Evolutionary conservation across 2,329 filamentous ascomycete species (phyloP), one percentile per base, ranked within the genome.

Genomic region (Fusarium sp.): DNA sequence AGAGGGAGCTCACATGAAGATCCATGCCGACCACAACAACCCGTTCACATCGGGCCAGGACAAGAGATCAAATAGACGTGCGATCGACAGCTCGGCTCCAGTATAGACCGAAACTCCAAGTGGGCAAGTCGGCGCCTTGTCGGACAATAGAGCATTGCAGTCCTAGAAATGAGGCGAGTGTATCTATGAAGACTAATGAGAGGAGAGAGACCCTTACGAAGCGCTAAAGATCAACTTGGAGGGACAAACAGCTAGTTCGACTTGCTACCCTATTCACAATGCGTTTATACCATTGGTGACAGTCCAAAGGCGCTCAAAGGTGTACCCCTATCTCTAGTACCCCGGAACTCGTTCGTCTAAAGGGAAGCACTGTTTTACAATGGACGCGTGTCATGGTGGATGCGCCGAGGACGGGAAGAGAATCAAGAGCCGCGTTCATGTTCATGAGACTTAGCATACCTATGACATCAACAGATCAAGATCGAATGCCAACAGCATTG

Each of bases 1-100:
- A 27, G 46, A 44, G 51, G 46, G 46, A 33, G 23, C n/a, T 42
- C n/a, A 59, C n/a, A 33, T 36, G 60, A 40, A 57, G 68, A 70
- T 69, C 66, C 66, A 69, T 69, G 63, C 68, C 66, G 56, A 46
- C 50, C 27, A 14, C 42, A n/a, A 16, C 14, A 16, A 11, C 9
- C 23, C 11, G 6, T 27, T 49, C 23, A 49, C 44, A 49, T n/a
- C 42, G 14, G 9, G 8, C 14, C n/a, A 29, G 14, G 20, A 14
- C n/a, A 49, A 49, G 44, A 49, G 14, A 49, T 27, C 44, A 14
- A 49, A 27, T n/a, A 16, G 14, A 49, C 23, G 14, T 49, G 23
- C 23, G 23, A 57, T 9, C 29, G 46, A 51, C 46, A 51, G n/a
- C 14, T 27, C 23, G 44, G 44, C 4, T 49, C 44, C 6, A 16